Base-by-base conservation (phyloP, 1,284 basidiomycete genomes). In the Chalciporus sp. region DNA sequence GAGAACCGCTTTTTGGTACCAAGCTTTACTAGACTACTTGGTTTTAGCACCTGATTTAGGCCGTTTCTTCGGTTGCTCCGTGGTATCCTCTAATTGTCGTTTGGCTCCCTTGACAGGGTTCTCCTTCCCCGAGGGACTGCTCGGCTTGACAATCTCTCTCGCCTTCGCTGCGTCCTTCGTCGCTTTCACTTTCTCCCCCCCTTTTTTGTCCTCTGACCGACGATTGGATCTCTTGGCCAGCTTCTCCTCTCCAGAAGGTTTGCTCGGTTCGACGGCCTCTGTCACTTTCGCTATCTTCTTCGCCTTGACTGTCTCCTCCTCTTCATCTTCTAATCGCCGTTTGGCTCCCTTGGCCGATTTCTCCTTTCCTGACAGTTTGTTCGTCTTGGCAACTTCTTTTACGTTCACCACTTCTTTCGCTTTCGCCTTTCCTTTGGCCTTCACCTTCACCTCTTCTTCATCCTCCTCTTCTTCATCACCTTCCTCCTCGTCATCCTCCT, bases 241-340 rank as follows among this genome's bases (percentile, higher is more conserved):
- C n/a, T n/a, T n/a, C n/a, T n/a, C n/a, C n/a, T n/a, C n/a, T n/a
- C n/a, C n/a, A n/a, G n/a, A n/a, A n/a, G n/a, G n/a, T n/a, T n/a
- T n/a, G n/a, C n/a, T n/a, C n/a, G n/a, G n/a, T n/a, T n/a, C n/a
- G n/a, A n/a, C n/a, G n/a, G 9, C 31, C 12, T 33, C 31, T 33
- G 7, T 33, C 9, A 33, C 31, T 11, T 33, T 9, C 31, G 4
- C 9, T 14, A n/a, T 17, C 7, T 16, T 69, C 48, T 72, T 71
- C 20, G 66, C 69, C 45, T 70, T 74, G 17, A 61, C 63, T 37
- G 60, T 65, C 9, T 14, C 37, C 28, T 49, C 28, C 2, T 33
- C 49, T 4, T 37, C 23, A 1, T 50, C 42, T n/a, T 31, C 29
- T 28, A n/a, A n/a, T n/a, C n/a, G n/a, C n/a, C n/a, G n/a, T 39